These are phyloP conservation scores for Scutellaria minor DNA, from an alignment of 257 asterid species.

Conservation along the genomic window DNA sequence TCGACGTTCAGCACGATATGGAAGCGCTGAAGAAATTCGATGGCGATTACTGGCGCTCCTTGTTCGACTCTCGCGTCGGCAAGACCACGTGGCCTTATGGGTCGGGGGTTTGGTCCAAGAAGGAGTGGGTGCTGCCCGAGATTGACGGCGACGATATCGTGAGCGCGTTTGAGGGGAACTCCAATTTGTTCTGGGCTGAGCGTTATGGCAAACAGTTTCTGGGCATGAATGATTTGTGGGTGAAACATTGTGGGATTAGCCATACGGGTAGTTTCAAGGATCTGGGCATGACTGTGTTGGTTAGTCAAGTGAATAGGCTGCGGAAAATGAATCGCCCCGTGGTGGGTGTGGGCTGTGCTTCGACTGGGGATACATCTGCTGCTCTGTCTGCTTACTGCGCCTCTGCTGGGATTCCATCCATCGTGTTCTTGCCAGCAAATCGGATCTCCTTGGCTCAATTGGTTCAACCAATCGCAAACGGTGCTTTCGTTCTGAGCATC, in stretches of 20 bases:
- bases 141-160: conserved; percentile 73
- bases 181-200: conserved; percentile 85
- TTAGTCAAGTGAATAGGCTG: conserved; percentile 76
- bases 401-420: conserved; percentile 78
- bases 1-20: conserved; percentile 84
- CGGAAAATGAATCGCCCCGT: conserved; percentile 72
- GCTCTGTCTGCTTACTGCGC: conserved; percentile 86
- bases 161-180: conserved; percentile 78
- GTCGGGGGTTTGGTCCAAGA: conserved; percentile 90
- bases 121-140: conserved; percentile 87
- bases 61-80: conserved; percentile 83
- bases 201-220: conserved; percentile 85
- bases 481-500: conserved; percentile 80
- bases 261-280: conserved; percentile 86
- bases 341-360: conserved; percentile 87
- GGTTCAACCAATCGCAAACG: conserved; percentile 91
- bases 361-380: conserved; percentile 84
- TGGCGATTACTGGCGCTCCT: conserved; percentile 72
- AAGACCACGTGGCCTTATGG: conserved; percentile 91
- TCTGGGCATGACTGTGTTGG: conserved; percentile 86
- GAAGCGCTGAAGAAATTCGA: conserved; percentile 71
- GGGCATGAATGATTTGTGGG: conserved; percentile 86
- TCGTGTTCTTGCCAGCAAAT: conserved; percentile 77
- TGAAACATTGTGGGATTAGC: conserved; percentile 82
- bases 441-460: conserved; percentile 74